Conservation (phyloP, 83 land plant genomes). For the Thuja plicata region DNA sequence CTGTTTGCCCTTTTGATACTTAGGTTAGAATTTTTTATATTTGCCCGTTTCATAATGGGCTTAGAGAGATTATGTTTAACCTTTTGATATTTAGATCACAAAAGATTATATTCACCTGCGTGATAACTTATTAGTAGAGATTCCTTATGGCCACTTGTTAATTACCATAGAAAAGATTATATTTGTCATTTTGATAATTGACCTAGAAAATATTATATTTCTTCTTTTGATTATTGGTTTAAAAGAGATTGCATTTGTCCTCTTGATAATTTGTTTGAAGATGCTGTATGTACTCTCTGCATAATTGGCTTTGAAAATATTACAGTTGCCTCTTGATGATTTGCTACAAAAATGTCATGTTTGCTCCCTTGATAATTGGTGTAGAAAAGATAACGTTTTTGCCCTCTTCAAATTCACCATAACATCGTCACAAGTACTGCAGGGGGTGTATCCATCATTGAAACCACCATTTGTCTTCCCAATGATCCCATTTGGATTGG, state of each 20-base stretch:
- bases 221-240: background rate
- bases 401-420: too few relatives aligned
- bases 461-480: too few relatives aligned
- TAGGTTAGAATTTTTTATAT: background rate
- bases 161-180: too few relatives aligned
- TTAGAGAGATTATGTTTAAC: background rate
- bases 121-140: too few relatives aligned
- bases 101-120: background rate
- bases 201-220: too few relatives aligned
- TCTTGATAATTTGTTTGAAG: background rate
- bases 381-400: background rate
- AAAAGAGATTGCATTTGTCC: background rate
- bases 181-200: too few relatives aligned
- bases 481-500: too few relatives aligned
- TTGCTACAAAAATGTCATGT: background rate
- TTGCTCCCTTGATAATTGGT: background rate
- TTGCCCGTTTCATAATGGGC: too few relatives aligned
- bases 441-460: too few relatives aligned
- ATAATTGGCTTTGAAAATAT: background rate
- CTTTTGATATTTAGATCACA: background rate
- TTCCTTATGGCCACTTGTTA: too few relatives aligned
- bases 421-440: too few relatives aligned
- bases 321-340: background rate
- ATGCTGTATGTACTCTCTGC: background rate
- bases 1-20: too few relatives aligned